Evolutionary conservation across 306 rosid species (phyloP), one percentile per base, ranked within the genome.

Genomic region (Quercus dentata): DNA sequence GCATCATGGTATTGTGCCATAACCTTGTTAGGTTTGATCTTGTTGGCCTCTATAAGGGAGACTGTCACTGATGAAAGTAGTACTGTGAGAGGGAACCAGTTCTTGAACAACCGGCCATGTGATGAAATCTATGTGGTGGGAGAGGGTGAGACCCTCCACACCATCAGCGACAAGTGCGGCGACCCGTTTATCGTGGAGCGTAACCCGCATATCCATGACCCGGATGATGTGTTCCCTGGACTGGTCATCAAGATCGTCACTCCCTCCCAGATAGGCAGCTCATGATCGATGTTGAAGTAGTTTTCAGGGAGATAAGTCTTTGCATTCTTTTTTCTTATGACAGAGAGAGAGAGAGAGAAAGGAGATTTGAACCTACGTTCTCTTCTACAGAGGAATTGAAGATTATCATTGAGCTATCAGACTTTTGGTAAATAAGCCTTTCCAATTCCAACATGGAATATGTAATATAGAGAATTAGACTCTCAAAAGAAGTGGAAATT

Each of bases 141-240:
- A 20, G 49, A 61, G 28, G 70, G 55, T 17, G 75, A 71, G 58
- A 71, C 75, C 35, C 31, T 71, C 57, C 58, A 71, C 38, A 71
- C 57, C 38, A 71, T 71, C 75, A 71, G 56, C 33, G 75, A 71
- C 35, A 71, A 71, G 75, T 71, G 75, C 58, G 35, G 20, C 35
- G 75, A 71, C 6, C 75, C 70, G 5, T 76, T 15, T 49, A 67
- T 76, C 38, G 64, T 76, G 6, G 80, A 76, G 64, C 54, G 64
- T 17, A 76, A 76, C 73, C 80, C 80, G 1, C 80, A 76, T 67
- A 76, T 76, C 13, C 62, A 76, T 51, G 74, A 67, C 21, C 80
- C 74, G 1, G 80, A 76, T 80, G 98, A 93, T 79, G 97, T 93
- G 3, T 93, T 85, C 80, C 98, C 98, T 1, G 98, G 98, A 11